These are phyloP conservation scores for Cavenderia fasciculata DNA, from an alignment of 78 protist species.

Conservation along the genomic window DNA sequence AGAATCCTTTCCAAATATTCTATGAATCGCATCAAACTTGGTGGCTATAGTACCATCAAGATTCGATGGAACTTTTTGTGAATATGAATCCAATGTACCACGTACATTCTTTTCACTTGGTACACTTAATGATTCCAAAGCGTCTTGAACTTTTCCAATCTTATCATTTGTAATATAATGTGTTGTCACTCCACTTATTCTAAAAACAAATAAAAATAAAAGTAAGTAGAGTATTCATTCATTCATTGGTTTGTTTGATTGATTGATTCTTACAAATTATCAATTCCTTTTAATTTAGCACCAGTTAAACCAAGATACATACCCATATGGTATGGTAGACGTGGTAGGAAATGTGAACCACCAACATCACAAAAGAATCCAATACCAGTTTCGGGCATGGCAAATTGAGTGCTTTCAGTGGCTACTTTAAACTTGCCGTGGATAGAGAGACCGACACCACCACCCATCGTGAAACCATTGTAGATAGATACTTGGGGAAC, in stretches of 20 bases:
- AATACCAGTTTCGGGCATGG: constrained; percentile 94
- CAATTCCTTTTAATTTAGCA: constrained; percentile 40
- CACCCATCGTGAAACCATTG: constrained; percentile 92
- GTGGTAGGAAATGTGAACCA: constrained; percentile 68
- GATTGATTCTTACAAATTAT: constrained; percentile 10
- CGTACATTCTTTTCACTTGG: constrained; percentile 1
- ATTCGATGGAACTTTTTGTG: background rate
- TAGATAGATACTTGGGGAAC: constrained; percentile 87
- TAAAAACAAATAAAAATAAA: background rate
- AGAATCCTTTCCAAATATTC: constrained; percentile 19
- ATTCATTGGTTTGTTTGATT: background rate
- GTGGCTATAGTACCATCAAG: background rate
- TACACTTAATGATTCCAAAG: background rate
- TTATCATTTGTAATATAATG: constrained; percentile 34
- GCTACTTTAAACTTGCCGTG: constrained; percentile 87
- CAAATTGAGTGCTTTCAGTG: constrained; percentile 91
- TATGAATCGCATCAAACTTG: background rate
- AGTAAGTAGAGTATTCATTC: background rate
- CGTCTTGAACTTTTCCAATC: background rate
- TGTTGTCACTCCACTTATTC: constrained; percentile 39
- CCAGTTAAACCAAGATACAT: constrained; percentile 92
- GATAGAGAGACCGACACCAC: constrained; percentile 89
- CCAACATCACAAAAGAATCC: constrained; percentile 92
- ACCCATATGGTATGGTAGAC: constrained; percentile 29
- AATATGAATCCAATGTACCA: background rate